These are phyloP conservation scores for Euphorbia corollata DNA, from an alignment of 441 rosid species.

Conservation along the genomic window DNA sequence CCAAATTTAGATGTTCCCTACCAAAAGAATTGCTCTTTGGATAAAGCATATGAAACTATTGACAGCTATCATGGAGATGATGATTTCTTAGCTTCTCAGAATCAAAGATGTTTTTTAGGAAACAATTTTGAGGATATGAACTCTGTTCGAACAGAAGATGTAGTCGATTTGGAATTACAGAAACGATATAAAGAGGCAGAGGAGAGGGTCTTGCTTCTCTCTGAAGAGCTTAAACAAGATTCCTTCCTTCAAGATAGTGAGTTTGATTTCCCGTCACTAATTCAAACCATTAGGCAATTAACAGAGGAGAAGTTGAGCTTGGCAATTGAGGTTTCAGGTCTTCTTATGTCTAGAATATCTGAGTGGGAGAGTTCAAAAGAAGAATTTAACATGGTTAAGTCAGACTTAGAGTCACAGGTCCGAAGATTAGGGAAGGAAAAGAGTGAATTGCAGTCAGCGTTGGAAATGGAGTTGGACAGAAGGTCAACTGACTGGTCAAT, in stretches of 20 bases:
- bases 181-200: constrained; percentile 61
- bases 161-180: constrained; percentile 44
- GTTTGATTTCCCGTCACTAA: constrained; percentile 53
- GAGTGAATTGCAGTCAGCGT: constrained; percentile 62
- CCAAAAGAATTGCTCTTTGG: constrained; percentile 34
- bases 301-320: constrained; percentile 61
- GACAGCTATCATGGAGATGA: constrained; percentile 24
- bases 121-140: constrained; percentile 27
- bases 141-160: constrained; percentile 36
- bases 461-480: constrained; percentile 95
- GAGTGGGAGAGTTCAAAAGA: constrained; percentile 64
- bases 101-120: constrained; percentile 24
- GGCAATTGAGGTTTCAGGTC: constrained; percentile 66
- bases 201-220: constrained; percentile 56
- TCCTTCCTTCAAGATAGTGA: constrained; percentile 41
- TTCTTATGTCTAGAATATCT: constrained; percentile 49
- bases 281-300: constrained; percentile 53
- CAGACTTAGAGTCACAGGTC: constrained; percentile 48
- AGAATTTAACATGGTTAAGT: constrained; percentile 44
- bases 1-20: constrained; percentile 35
- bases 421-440: constrained; percentile 67
- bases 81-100: constrained; percentile 31
- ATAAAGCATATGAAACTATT: constrained; percentile 38
- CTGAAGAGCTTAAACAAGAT: constrained; percentile 64
- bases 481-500: constrained; percentile 86